A percentile compares a stretch with the other conserved stretches of the same genome.
These are phyloP conservation scores for Saccharomycopsis amapae DNA, from an alignment of 805 yeast species.

Conservation along the genomic window DNA sequence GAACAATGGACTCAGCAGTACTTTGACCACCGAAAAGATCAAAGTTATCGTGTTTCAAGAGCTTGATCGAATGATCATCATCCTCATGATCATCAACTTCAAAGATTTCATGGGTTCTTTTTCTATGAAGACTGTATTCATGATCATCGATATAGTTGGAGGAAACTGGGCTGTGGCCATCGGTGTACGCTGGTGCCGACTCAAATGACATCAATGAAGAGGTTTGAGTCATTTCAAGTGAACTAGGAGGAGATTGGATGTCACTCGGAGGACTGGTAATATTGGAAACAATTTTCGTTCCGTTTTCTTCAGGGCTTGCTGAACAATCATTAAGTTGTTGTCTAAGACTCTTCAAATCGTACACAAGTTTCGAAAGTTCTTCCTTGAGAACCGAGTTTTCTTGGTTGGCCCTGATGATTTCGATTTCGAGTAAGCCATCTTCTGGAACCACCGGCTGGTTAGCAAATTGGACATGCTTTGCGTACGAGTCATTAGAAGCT, in stretches of 20 bases:
- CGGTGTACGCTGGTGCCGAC: not conserved
- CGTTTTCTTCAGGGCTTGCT: not conserved
- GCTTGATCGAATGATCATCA: not conserved
- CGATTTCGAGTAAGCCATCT: constrained; percentile 31
- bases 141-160: not conserved
- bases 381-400: constrained; percentile 38
- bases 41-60: not conserved
- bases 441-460: not conserved
- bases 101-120: constrained; percentile 18
- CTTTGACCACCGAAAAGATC: not conserved
- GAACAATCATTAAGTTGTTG: constrained; percentile 7
- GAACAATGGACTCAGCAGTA: not conserved
- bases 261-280: not conserved
- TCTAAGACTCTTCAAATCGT: constrained; percentile 35
- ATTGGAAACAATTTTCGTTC: not conserved
- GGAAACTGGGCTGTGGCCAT: not conserved
- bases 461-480: not conserved
- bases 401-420: constrained; percentile 36
- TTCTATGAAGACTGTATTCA: constrained; percentile 5
- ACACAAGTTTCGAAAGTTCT: constrained; percentile 38
- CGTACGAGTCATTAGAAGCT: not conserved
- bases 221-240: not conserved
- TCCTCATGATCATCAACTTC: constrained; percentile 14
- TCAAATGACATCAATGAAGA: not conserved
- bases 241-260: not conserved